Evolutionary conservation across 1,284 basidiomycete species (phyloP).

Genomic region (Sanguinoderma infundibulare): DNA sequence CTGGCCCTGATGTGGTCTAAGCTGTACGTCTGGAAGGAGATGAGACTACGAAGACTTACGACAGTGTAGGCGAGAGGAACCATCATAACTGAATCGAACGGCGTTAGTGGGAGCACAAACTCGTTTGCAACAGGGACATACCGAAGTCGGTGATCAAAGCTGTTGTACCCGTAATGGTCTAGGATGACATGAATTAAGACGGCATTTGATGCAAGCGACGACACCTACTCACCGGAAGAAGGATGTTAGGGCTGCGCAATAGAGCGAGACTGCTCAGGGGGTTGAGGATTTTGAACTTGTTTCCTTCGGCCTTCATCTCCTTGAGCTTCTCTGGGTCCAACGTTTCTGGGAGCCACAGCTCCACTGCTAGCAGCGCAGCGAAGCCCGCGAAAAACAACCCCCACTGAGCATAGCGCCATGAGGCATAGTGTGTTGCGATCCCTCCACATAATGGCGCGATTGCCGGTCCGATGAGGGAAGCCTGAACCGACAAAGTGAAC

Average conservation of each 20-base stretch:
- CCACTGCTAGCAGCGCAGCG: slow-evolving; percentile 51
- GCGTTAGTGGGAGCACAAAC: not conserved
- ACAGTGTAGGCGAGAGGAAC: slow-evolving; percentile 47
- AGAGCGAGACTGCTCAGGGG: slow-evolving; percentile 58
- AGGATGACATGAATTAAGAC: not conserved
- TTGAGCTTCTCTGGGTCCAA: slow-evolving; percentile 33
- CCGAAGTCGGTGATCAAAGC: slow-evolving; percentile 51
- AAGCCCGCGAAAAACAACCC: slow-evolving; percentile 51
- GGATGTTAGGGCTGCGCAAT: slow-evolving; percentile 62
- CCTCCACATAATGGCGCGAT: slow-evolving; percentile 45
- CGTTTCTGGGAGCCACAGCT: slow-evolving; percentile 62
- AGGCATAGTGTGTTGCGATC: slow-evolving; percentile 54
- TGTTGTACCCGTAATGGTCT: slow-evolving; percentile 47
- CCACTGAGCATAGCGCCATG: slow-evolving; percentile 75
- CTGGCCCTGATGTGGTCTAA: slow-evolving; percentile 43
- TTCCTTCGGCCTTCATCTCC: slow-evolving; percentile 37
- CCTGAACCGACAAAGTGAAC: slow-evolving; percentile 24
- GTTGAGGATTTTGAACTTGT: slow-evolving; percentile 55
- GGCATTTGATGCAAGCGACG: not conserved
- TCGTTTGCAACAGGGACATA: too few species aligned
- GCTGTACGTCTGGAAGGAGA: not conserved
- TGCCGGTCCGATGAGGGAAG: slow-evolving; percentile 40
- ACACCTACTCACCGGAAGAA: slow-evolving; percentile 50
- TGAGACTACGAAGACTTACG: slow-evolving; percentile 24
- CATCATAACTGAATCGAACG: slow-evolving; percentile 37